A percentile compares a stretch with the other conserved stretches of the same genome.
Evolutionary conservation across 208 protist genomes (phyloP).

Genomic region (Perkinsela sp.): DNA sequence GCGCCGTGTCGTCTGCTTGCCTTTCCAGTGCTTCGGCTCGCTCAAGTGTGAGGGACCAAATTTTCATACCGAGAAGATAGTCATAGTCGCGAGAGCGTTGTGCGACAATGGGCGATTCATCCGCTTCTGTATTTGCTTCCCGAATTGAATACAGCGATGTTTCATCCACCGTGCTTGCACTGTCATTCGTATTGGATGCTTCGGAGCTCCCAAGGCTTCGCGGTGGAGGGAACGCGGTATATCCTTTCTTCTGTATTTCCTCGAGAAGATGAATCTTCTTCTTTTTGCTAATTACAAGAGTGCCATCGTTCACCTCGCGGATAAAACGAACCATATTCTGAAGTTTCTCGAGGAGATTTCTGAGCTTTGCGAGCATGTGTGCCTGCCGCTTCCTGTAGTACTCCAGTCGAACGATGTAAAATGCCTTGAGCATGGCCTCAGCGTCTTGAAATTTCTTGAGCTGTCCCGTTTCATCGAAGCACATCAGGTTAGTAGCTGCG

Average conservation of each 20-base stretch:
- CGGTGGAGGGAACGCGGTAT: conserved; percentile 44
- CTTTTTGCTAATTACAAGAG: conserved; percentile 60
- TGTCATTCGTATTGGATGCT: conserved; percentile 27
- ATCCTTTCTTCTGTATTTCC: conserved; percentile 55
- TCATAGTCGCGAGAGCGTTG: conserved; percentile 68
- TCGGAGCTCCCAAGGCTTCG: conserved; percentile 42
- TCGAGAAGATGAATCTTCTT: conserved; percentile 74
- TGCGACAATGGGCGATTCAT: conserved; percentile 4
- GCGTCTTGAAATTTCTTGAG: conserved; percentile 78
- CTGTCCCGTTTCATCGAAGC: conserved; percentile 77
- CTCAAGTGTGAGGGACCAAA: conserved; percentile 88
- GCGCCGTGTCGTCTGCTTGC: conserved; percentile 31
- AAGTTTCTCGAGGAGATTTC: conserved; percentile 47
- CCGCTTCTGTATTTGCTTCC: conserved; percentile 1
- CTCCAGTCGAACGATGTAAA: conserved; percentile 78
- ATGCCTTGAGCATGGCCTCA: conserved; percentile 79
- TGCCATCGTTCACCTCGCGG: conserved; percentile 69
- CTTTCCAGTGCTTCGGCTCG: conserved; percentile 65
- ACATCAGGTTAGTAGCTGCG: conserved; percentile 82
- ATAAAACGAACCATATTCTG: conserved; percentile 96
- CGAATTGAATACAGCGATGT: not conserved
- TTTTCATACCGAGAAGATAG: conserved; percentile 91
- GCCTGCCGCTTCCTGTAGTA: conserved; percentile 87
- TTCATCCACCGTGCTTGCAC: conserved; percentile 5
- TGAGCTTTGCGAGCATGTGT: conserved; percentile 56